Evolutionary conservation across 1,284 basidiomycete species (phyloP), one percentile per base, ranked within the genome.

Genomic region (Rhizoctonia solani): DNA sequence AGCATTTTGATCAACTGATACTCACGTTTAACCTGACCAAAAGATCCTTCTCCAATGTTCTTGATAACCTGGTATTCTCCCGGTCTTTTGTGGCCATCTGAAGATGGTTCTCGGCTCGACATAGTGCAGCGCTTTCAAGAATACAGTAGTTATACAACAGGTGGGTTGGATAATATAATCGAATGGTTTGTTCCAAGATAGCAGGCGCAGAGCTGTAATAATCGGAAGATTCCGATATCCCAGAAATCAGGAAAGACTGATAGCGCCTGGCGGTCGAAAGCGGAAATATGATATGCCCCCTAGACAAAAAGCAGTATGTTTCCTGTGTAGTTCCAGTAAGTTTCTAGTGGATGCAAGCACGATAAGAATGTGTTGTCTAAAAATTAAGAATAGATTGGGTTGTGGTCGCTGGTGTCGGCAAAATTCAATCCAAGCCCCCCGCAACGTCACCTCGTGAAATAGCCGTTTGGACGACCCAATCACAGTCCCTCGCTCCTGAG

Each of bases 11-110:
- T 4, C n/a, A n/a, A n/a, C n/a, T n/a, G 25, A 3, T 2, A 25
- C 47, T 50, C 37, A 96, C 95, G 90, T 83, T 98, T 98, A 76
- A 99, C 96, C 79, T 98, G 98, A 68, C 95, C 96, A 79, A 98
- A 99, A 13, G 93, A 95, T n/a, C 96, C 96, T 69, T 91, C 89
- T 54, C 89, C 90, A 71, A 92, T 90, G 75, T 91, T 88, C 69
- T 82, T 79, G 54, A 86, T 81, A 69, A 92, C 86, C 27, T 82
- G 87, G 77, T 92, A 92, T 77, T 92, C 88, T 56, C 90, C 89
- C 29, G 92, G 85, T 39, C 47, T 46, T 19, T 52, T 63, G 21
- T 27, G 25, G 27, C 21, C 27, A 13, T 8, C n/a, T 2, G 32
- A 27, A 9, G 16, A 39, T 16, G 44, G 30, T n/a, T 49, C 30